Base-by-base conservation (phyloP, 495 filamentous ascomycete species). In the Xylaria grammica region DNA sequence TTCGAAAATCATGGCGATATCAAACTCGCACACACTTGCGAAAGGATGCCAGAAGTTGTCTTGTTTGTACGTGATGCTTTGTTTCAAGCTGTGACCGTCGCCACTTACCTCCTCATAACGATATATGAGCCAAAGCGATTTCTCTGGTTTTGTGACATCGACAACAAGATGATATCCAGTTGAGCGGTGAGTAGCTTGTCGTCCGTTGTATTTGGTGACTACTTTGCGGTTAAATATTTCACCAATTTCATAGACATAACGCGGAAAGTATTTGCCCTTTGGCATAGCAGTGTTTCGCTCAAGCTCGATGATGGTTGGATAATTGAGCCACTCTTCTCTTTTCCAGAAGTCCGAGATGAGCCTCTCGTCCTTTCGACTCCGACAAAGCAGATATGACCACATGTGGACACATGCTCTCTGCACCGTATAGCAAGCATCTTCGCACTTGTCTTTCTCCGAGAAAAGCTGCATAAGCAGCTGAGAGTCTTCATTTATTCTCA, bases 1-100 rank as follows among this genome's bases (percentile, higher is more conserved):
- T 29, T 64, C 62, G 20, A 57, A 64, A 27, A 64, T 34, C 62
- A 64, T 64, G 8, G 62, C 62, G 22, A 64, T 64, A 42, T 64
- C 62, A 30, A 57, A 64, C 53, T 57, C 62, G 44, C 53, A 49
- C 17, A 64, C 62, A 34, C 45, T 55, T 20, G 62, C 53, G 32
- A 64, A 64, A 8, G 62, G 62, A 19, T 64, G 62, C 62, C 53
- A 57, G 32, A 55, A 64, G 22, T 20, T 40, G 24, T 64, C 62
- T 38, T 42, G 62, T 26, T 57, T 58, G 22, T 64, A 63, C n/a
- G 61, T 56, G n/a, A 56, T 63, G 34, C 51, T 57, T 30, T 55
- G 52, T 42, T 57, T 57, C 50, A 56, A 19, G 30, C 40, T 49
- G n/a, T 49, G 38, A 17, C 44, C 42, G 30, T 63, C 61, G 26